Conservation (phyloP, 2,329 filamentous ascomycete genomes). For the Neopestalotiopsis sp. region DNA sequence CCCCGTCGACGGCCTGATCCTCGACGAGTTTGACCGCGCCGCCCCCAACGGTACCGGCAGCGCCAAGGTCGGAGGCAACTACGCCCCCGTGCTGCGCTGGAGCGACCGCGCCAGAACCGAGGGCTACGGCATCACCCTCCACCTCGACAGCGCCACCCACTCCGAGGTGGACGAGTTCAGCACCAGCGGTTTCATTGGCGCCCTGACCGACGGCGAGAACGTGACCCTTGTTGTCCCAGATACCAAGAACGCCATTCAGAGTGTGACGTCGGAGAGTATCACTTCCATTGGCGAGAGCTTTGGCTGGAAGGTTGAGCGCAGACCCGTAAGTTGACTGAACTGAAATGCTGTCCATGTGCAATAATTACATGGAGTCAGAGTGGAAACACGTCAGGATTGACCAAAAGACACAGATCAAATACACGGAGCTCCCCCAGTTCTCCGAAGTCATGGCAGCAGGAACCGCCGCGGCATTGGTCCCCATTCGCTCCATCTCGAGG, state of each 20-base stretch:
- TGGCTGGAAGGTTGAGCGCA: constrained; percentile 84
- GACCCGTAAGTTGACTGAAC: constrained; percentile 57
- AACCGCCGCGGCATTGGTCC: constrained; percentile 89
- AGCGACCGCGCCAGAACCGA: constrained; percentile 80
- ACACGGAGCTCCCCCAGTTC: constrained; percentile 59
- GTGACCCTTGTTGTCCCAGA: constrained; percentile 85
- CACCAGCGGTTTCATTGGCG: constrained; percentile 91
- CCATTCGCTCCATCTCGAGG: constrained; percentile 88
- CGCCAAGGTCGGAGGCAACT: constrained; percentile 96
- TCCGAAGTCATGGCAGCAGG: constrained; percentile 88
- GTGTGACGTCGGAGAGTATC: constrained; percentile 72
- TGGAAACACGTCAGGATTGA: background rate
- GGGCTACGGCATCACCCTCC: constrained; percentile 93
- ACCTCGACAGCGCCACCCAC: constrained; percentile 84
- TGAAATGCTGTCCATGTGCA: too few relatives aligned
- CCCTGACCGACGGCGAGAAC: constrained; percentile 62
- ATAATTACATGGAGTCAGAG: background rate
- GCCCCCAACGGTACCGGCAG: constrained; percentile 90
- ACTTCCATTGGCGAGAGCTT: constrained; percentile 77
- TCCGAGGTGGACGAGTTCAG: constrained; percentile 95
- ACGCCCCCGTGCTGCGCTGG: constrained; percentile 88
- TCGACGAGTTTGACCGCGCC: constrained; percentile 92
- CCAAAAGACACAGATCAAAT: constrained; percentile 61
- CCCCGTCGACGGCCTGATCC: constrained; percentile 84
- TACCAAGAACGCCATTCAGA: constrained; percentile 86